Evolutionary conservation across 495 filamentous ascomycete genomes (phyloP), one percentile per base, ranked within the genome.

Genomic region (Choiromyces venosus): DNA sequence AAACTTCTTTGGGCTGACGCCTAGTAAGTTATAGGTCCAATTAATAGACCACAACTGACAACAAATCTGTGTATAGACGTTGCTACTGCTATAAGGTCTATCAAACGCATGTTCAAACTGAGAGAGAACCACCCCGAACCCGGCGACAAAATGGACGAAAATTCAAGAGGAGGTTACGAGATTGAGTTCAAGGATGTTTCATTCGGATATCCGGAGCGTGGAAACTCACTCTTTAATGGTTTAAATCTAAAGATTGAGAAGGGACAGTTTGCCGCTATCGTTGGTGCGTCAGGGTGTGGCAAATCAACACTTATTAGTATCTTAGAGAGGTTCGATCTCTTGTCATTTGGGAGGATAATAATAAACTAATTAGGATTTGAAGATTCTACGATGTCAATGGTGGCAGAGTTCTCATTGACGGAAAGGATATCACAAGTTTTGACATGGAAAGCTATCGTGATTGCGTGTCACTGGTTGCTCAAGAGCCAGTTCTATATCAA

Each of bases 271-370:
- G 87, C 86, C 4, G 92, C 89, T 0, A 83, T 94, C 21, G 91
- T 93, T 9, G 92, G 92, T 3, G 83, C 89, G 0, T 89, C 86
- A 0, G 92, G 92, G 29, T 91, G 88, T 38, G 92, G 92, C 18
- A 94, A 94, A 77, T 89, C 87, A 1, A 92, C 88, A 21, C 84
- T 90, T 35, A 85, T 92, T 25, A 86, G 86, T 4, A 82, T 93
- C 0, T 81, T 93, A 1, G 89, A 90, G 81, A 69, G 82, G 25
- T 76, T 12, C 80, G 84, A 8, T 35, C 19, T 21, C 29, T 6
- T 56, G 14, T 3, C 21, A 25, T 37, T 76, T 10, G 64, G 69
- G 14, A 76, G 72, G 18, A 74, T 78, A 7, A 35, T 66, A 46
- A 21, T 33, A 1, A 1, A 16, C 38, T 44, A 36, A 67, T 61